Conservation (phyloP, 176 grass and related monocot genomes). For the Thalia dealbata region DNA sequence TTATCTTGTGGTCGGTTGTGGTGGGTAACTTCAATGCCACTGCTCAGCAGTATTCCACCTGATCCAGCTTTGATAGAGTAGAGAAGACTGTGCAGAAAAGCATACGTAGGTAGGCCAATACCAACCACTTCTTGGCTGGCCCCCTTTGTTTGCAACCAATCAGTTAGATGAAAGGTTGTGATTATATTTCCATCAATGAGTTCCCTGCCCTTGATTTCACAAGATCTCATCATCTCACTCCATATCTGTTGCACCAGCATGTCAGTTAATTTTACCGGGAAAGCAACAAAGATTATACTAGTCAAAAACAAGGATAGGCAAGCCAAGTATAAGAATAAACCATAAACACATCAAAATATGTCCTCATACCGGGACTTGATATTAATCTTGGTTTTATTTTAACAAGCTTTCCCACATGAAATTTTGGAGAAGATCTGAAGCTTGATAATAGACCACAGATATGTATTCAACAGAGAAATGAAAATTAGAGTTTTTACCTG, state of each 20-base stretch:
- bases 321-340: too few relatives aligned
- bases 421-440: background rate
- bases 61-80: constrained; percentile 53
- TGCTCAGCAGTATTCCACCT: constrained; percentile 41
- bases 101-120: constrained; percentile 56
- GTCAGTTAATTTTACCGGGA: background rate
- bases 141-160: constrained; percentile 62
- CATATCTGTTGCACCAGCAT: constrained; percentile 39
- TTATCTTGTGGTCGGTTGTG: constrained; percentile 61
- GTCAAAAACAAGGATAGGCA: background rate
- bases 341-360: too few relatives aligned
- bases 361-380: too few relatives aligned
- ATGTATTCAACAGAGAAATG: background rate
- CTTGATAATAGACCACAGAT: background rate
- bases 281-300: background rate
- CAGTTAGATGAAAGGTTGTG: constrained; percentile 33
- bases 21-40: constrained; percentile 48
- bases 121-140: constrained; percentile 40
- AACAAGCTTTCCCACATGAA: too few relatives aligned
- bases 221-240: constrained; percentile 55
- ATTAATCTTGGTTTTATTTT: background rate
- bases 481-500: constrained; percentile 46
- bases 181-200: constrained; percentile 63
- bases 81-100: constrained; percentile 37
- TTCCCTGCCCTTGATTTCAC: constrained; percentile 47